Percentiles rank a stretch among this genome's conserved stretches.
phyloP scores from a whole-genome alignment of 2,329 filamentous ascomycete genomes.

The Fusarium euwallaceae region DNA sequence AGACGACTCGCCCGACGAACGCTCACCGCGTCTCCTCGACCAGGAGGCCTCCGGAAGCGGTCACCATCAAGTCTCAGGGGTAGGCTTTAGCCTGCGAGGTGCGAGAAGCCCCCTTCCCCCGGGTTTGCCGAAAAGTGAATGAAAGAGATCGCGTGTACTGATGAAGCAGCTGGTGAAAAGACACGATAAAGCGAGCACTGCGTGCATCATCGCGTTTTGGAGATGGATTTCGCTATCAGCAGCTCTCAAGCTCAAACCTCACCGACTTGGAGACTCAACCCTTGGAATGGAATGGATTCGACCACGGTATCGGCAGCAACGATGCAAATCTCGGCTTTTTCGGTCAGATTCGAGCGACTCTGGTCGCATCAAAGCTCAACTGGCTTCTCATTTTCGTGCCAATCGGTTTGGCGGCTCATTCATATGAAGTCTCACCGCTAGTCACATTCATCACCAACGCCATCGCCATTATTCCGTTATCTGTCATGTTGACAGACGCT shows the following conservation, averaged over 20 bases:
- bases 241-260: conserved; percentile 31
- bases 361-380: conserved; percentile 68
- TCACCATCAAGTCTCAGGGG: conserved; percentile 14
- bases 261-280: conserved; percentile 43
- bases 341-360: conserved; percentile 45
- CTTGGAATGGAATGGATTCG: conserved; percentile 28
- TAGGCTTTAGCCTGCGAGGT: conserved; percentile 34
- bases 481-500: conserved; percentile 68
- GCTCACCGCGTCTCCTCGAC: not conserved
- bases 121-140: not conserved
- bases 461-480: conserved; percentile 70
- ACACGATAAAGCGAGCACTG: conserved; percentile 40
- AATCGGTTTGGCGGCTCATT: conserved; percentile 71
- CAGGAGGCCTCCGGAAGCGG: conserved; percentile 5
- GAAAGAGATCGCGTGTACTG: conserved; percentile 11
- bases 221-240: conserved; percentile 41
- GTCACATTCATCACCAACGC: conserved; percentile 71
- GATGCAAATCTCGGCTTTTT: conserved; percentile 30
- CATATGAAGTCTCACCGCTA: conserved; percentile 51
- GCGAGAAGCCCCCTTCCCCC: conserved; percentile 6
- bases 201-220: conserved; percentile 40
- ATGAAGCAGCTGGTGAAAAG: conserved; percentile 28
- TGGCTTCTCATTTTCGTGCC: conserved; percentile 78
- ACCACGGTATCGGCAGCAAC: conserved; percentile 16
- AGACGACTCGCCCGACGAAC: conserved; percentile 29